These are phyloP conservation scores for Chiua virens DNA, from an alignment of 768 basidiomycete genomes.

Conservation along the genomic window DNA sequence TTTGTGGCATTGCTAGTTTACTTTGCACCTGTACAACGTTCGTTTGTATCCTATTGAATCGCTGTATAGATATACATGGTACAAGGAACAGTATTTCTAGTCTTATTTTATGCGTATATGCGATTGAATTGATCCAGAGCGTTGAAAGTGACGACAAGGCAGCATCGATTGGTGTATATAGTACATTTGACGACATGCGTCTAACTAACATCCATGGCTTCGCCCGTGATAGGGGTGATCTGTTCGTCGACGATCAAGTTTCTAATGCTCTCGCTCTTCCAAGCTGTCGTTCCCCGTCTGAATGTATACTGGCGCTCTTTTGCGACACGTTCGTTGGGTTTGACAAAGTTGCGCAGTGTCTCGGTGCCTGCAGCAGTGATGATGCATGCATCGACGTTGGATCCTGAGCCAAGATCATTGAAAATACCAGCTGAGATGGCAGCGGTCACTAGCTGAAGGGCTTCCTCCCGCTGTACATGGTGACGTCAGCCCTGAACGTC, in stretches of 20 bases:
- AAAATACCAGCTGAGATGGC: conserved; percentile 97
- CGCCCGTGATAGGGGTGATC: conserved; percentile 52
- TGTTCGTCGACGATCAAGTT: conserved; percentile 73
- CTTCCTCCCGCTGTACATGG: conserved; percentile 64
- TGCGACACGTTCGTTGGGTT: conserved; percentile 80
- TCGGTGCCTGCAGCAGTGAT: conserved; percentile 87
- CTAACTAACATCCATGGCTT: conserved; percentile 83
- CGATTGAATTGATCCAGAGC: neutral
- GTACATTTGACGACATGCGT: conserved; percentile 2
- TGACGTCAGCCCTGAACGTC: conserved; percentile 2
- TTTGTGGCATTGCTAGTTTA: conserved; percentile 12
- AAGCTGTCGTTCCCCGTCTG: conserved; percentile 84
- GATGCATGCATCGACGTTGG: conserved; percentile 97
- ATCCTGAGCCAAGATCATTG: conserved; percentile 98
- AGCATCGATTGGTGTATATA: conserved; percentile 6
- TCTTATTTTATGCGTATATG: conserved; percentile 12
- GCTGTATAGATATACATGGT: conserved; percentile 28
- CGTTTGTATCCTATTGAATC: conserved; percentile 17
- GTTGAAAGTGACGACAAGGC: too few species aligned
- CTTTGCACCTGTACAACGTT: conserved; percentile 25
- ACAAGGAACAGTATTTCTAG: conserved; percentile 15
- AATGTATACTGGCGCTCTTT: conserved; percentile 75
- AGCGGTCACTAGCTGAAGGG: conserved; percentile 76
- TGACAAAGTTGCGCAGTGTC: conserved; percentile 92
- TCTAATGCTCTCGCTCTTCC: conserved; percentile 78